These are phyloP conservation scores for Mariannaea sp. DNA, from an alignment of 2,329 filamentous ascomycete species.

Conservation along the genomic window DNA sequence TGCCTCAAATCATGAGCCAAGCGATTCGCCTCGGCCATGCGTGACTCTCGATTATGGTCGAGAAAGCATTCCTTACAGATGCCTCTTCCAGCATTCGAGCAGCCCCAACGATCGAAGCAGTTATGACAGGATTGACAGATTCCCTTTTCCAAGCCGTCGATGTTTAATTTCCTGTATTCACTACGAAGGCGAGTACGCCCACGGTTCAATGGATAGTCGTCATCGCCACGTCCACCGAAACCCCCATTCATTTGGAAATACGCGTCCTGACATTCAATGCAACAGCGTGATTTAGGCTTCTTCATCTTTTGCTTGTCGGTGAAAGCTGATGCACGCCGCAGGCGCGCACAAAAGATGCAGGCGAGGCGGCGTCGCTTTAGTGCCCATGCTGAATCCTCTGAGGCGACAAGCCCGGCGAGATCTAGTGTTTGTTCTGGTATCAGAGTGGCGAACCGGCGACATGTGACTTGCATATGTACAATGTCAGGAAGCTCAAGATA, in stretches of 20 bases:
- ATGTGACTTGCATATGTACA: constrained; percentile 12
- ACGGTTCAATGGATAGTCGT: neutral
- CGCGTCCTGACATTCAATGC: constrained; percentile 3
- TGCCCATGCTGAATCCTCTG: constrained; percentile 14
- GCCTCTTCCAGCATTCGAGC: neutral
- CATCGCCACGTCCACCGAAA: neutral
- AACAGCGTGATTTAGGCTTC: neutral
- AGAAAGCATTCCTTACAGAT: constrained; percentile 11
- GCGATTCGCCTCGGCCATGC: neutral
- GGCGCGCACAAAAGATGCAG: constrained; percentile 19
- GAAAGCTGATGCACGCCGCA: constrained; percentile 14
- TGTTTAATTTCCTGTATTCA: neutral
- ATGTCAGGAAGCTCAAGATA: constrained; percentile 11
- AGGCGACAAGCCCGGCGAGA: constrained; percentile 4
- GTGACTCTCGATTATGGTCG: neutral
- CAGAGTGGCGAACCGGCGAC: constrained; percentile 14
- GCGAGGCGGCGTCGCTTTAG: constrained; percentile 7
- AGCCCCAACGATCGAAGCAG: constrained; percentile 7
- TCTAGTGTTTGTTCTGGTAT: constrained; percentile 1
- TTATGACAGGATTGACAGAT: constrained; percentile 12
- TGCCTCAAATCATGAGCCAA: constrained; percentile 2
- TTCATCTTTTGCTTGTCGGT: constrained; percentile 13
- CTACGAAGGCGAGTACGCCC: constrained; percentile 2
- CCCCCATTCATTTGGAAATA: neutral
- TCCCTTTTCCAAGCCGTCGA: constrained; percentile 6